phyloP scores from a whole-genome alignment of 148 eudicot species.

The Mesembryanthemum crystallinum region DNA sequence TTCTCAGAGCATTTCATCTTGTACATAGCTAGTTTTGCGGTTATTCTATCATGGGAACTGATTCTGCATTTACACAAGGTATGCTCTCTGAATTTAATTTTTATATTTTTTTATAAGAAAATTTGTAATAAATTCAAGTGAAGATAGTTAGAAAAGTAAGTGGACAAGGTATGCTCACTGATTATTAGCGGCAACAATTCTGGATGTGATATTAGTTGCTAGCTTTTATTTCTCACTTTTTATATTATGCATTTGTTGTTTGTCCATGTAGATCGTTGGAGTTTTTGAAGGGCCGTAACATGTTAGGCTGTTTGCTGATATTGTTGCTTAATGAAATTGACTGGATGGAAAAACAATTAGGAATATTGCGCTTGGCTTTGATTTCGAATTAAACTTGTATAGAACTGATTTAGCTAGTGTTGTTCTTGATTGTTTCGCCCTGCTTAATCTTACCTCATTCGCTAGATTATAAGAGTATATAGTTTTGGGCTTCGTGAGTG shows the following conservation, averaged over 20 bases:
- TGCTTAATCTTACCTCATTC: background rate
- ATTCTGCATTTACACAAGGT: slow-evolving; percentile 90
- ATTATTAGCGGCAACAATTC: background rate
- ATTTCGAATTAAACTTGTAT: no score
- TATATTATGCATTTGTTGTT: no score
- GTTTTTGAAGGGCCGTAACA: no score
- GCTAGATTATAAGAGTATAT: background rate
- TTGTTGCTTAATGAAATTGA: no score
- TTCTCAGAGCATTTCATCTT: slow-evolving; percentile 46
- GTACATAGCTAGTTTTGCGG: slow-evolving; percentile 48
- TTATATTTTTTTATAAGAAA: no score
- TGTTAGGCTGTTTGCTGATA: no score
- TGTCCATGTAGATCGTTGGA: no score
- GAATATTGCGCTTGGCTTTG: no score
- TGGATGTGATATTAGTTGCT: background rate
- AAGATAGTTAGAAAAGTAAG: no score
- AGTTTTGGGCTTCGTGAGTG: background rate
- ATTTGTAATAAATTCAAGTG: no score
- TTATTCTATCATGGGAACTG: slow-evolving; percentile 76
- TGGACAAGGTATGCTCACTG: slow-evolving; percentile 61
- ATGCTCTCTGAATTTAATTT: no score
- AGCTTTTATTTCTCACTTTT: background rate
- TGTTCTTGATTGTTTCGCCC: background rate
- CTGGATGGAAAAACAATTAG: no score
- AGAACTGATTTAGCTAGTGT: background rate